A percentile compares a stretch with the other conserved stretches of the same genome.
Conservation (phyloP, 352 stramenopile species). For the Pythium sp. region DNA sequence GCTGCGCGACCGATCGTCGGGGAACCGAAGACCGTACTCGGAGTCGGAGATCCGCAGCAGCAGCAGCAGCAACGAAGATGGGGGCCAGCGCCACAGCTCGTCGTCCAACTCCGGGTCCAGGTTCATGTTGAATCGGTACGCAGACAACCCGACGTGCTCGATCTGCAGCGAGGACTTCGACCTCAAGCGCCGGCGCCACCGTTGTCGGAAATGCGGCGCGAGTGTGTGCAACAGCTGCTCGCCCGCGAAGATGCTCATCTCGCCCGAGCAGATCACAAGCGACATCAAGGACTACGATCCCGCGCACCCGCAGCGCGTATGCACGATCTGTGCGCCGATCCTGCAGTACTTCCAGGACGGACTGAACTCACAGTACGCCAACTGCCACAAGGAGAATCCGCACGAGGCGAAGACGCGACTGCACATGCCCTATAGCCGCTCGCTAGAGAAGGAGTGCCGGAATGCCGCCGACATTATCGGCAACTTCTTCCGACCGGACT, state of each 20-base stretch:
- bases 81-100: conserved; percentile 5
- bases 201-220: conserved; percentile 72
- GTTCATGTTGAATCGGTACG: conserved; percentile 41
- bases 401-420: conserved; percentile 69
- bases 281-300: conserved; percentile 70
- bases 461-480: conserved; percentile 75
- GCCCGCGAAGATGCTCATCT: conserved; percentile 72
- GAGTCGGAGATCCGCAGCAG: conserved; percentile 44
- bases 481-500: conserved; percentile 76
- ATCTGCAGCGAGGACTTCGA: conserved; percentile 82
- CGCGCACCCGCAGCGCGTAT: conserved; percentile 72
- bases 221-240: conserved; percentile 70
- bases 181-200: conserved; percentile 66
- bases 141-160: conserved; percentile 59
- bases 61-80: conserved; percentile 34
- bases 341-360: conserved; percentile 72
- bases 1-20: conserved; percentile 18
- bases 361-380: conserved; percentile 69
- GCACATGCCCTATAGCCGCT: conserved; percentile 71
- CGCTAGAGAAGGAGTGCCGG: conserved; percentile 72
- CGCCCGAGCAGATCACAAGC: conserved; percentile 52
- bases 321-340: conserved; percentile 75
- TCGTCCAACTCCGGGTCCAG: conserved; percentile 31
- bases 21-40: conserved; percentile 37
- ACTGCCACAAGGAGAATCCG: conserved; percentile 82